Percentiles rank a stretch among this genome's conserved stretches.
Conservation (phyloP, 345 rosid species). For the Hibiscus syriacus region DNA sequence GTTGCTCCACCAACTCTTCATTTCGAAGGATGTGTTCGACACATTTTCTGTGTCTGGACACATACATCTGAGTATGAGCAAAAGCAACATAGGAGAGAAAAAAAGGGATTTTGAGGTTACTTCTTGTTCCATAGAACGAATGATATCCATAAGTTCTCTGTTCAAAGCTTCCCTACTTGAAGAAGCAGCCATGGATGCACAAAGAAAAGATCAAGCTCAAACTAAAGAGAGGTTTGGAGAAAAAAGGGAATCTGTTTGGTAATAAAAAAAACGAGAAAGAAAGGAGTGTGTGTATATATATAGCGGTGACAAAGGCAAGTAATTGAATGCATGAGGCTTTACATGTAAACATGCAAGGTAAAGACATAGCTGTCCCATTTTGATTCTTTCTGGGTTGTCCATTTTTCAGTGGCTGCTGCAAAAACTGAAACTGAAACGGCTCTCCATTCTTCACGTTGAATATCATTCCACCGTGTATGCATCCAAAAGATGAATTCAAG, state of each 20-base stretch:
- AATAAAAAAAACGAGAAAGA: no score
- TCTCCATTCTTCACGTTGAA: neutral
- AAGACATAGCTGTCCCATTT: neutral
- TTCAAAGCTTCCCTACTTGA: slow-evolving; percentile 5
- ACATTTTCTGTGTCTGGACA: no score
- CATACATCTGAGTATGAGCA: neutral
- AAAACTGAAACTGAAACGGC: neutral
- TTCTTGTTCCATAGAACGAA: slow-evolving; percentile 16
- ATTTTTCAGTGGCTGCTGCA: neutral
- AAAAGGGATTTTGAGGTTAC: slow-evolving; percentile 3
- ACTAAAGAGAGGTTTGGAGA: neutral
- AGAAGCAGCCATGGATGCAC: neutral
- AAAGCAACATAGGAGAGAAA: neutral
- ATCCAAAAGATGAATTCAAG: neutral
- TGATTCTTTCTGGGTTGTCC: slow-evolving; percentile 1
- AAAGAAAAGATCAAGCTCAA: neutral
- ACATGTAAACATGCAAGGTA: neutral
- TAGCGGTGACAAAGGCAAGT: neutral
- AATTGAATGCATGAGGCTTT: neutral
- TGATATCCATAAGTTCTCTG: slow-evolving; percentile 2
- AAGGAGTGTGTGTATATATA: neutral
- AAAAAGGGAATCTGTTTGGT: neutral
- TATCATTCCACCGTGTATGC: neutral
- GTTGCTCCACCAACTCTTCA: no score
- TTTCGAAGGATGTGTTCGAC: neutral